Conservation (phyloP, 1,139 yeast genomes). For the Diutina neorugosa region DNA sequence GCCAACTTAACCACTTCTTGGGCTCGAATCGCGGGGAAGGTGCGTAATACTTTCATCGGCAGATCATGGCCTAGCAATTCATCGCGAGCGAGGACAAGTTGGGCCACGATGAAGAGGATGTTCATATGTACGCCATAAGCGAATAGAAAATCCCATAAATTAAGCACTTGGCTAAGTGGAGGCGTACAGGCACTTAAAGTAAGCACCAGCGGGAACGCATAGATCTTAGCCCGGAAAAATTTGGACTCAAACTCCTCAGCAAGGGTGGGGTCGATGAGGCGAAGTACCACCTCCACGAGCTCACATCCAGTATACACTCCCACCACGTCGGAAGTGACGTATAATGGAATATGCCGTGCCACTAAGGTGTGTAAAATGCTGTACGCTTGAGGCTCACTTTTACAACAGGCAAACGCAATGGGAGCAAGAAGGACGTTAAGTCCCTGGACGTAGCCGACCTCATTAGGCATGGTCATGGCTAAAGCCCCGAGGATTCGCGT, state of each 20-base stretch:
- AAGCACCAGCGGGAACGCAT: constrained; percentile 80
- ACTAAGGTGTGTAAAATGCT: constrained; percentile 52
- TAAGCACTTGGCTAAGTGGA: constrained; percentile 61
- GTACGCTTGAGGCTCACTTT: constrained; percentile 82
- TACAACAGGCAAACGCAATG: constrained; percentile 54
- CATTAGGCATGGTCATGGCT: constrained; percentile 36
- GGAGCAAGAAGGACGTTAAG: constrained; percentile 86
- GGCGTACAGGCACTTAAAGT: constrained; percentile 89
- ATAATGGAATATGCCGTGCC: constrained; percentile 58
- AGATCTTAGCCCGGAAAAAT: constrained; percentile 67
- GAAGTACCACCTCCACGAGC: constrained; percentile 58
- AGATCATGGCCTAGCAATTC: constrained; percentile 42
- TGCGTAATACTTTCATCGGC: constrained; percentile 69
- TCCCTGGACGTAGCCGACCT: constrained; percentile 71
- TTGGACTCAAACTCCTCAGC: constrained; percentile 49
- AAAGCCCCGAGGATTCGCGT: constrained; percentile 62
- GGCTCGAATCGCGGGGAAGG: constrained; percentile 63
- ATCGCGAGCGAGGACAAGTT: constrained; percentile 58
- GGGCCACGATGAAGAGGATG: constrained; percentile 75
- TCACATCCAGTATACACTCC: constrained; percentile 77
- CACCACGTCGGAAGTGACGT: constrained; percentile 62
- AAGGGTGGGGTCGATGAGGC: constrained; percentile 63
- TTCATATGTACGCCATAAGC: constrained; percentile 91
- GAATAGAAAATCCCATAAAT: constrained; percentile 82
- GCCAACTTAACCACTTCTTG: constrained; percentile 69